Base-by-base conservation (phyloP, 257 asterid species). In the Solanum pimpinellifolium region DNA sequence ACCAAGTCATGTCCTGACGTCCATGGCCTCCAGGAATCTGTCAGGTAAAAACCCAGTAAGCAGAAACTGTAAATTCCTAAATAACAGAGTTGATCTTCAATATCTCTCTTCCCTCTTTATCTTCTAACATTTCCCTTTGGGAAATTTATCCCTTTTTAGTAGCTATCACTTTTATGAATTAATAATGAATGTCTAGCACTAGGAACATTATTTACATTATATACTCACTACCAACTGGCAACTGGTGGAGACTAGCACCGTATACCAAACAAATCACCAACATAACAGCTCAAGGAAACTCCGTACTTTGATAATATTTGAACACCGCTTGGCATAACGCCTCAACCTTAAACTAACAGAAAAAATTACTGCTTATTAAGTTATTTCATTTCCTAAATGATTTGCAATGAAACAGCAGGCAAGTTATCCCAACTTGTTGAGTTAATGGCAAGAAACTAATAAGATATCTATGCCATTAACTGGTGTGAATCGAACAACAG, bases 1-100 rank as follows among this genome's bases (percentile, higher is more conserved):
- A 81, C 97, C 99, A 85, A 91, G 92, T 90, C 98, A 94, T 78
- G 98, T 93, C 91, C 99, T 93, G 76, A 95, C 88, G 90, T 97
- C 99, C 96, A 93, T 94, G 78, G 91, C 96, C 91, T 95, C 99
- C 99, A 65, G 97, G 92, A 85, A 97, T 92, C 98, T 97, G 93
- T 82, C 37, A 81, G 86, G 86, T 68, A 88, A n/a, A 46, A 72
- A 77, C 85, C 83, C 87, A 86, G 18, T 37, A 89, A 56, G 80
- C 85, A 49, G 44, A 86, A 82, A 82, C 42, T 78, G 84, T 23
- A 77, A 2, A 77, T 46, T 78, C 18, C 86, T 70, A 46, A 86
- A 11, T 52, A 47, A 88, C 13, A 29, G 73, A 86, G 35, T 31
- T 1, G 7, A 70, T 70, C n/a, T 70, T 70, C 8, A 70, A 33